phyloP scores from a whole-genome alignment of 176 grass and related monocot species.

The Bothriochloa decipiens region DNA sequence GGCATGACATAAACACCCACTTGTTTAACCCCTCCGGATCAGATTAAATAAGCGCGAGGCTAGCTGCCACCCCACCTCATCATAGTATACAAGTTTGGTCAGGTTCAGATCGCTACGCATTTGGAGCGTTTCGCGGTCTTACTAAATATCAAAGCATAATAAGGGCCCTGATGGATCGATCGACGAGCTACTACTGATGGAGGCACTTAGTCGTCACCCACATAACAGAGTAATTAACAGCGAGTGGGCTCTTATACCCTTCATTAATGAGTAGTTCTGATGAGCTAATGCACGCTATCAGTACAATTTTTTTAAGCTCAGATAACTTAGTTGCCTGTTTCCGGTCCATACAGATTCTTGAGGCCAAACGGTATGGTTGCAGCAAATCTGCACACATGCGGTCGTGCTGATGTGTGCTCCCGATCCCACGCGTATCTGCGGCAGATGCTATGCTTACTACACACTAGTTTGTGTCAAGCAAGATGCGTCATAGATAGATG shows the following conservation, averaged over 20 bases:
- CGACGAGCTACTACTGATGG: background rate
- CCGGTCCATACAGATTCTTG: background rate
- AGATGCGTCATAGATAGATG: background rate
- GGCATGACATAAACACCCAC: constrained; percentile 42
- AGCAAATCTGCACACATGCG: constrained; percentile 29
- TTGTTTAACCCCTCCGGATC: constrained; percentile 44
- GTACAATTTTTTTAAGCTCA: too few relatives aligned
- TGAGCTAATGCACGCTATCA: background rate
- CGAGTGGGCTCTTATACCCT: constrained; percentile 13
- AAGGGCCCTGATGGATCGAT: background rate
- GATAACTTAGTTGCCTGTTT: background rate
- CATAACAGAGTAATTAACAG: background rate
- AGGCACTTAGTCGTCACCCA: background rate
- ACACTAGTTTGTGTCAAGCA: background rate
- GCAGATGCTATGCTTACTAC: background rate
- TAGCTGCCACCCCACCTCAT: constrained; percentile 25
- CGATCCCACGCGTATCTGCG: constrained; percentile 18
- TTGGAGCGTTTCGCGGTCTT: constrained; percentile 42
- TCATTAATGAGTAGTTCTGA: background rate
- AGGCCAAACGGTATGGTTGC: background rate
- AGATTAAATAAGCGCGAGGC: constrained; percentile 41
- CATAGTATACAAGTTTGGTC: constrained; percentile 11
- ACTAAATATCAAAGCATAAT: constrained; percentile 39
- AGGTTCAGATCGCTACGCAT: constrained; percentile 31
- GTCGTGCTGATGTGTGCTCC: background rate